Evolutionary conservation across 2,329 filamentous ascomycete genomes (phyloP).

Genomic region (Stemphylium beticola): DNA sequence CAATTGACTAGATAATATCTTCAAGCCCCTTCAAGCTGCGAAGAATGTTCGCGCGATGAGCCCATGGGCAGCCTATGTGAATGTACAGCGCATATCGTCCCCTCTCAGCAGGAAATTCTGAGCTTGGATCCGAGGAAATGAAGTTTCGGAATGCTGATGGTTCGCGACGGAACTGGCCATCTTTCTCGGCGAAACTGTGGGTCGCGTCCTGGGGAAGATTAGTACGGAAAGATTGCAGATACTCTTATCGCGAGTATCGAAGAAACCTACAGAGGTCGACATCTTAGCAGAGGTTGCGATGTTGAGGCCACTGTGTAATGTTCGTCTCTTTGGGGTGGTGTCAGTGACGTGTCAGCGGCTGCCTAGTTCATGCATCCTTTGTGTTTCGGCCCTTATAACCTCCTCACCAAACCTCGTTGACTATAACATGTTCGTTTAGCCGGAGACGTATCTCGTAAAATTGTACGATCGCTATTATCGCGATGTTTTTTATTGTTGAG

Average conservation of each 20-base stretch:
- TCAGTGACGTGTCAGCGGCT: no score
- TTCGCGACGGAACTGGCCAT: conserved; percentile 64
- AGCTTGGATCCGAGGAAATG: conserved; percentile 58
- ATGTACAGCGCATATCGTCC: conserved; percentile 69
- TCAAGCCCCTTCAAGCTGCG: conserved; percentile 59
- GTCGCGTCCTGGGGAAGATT: neutral
- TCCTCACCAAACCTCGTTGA: no score
- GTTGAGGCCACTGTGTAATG: no score
- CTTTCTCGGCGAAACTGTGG: conserved; percentile 44
- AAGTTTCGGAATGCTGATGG: conserved; percentile 62
- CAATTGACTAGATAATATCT: conserved; percentile 56
- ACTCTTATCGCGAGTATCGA: no score
- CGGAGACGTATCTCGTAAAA: no score
- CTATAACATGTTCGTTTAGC: no score
- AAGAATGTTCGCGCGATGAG: conserved; percentile 58
- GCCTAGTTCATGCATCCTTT: no score
- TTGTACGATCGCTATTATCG: no score
- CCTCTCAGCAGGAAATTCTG: conserved; percentile 64
- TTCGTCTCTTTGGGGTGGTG: no score
- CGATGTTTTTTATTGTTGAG: no score
- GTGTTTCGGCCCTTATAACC: no score
- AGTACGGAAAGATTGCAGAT: neutral
- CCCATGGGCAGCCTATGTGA: conserved; percentile 68
- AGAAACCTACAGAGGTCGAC: neutral
- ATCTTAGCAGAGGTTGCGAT: no score